phyloP scores from a whole-genome alignment of 176 grass and related monocot species.

The Carex pumila region DNA sequence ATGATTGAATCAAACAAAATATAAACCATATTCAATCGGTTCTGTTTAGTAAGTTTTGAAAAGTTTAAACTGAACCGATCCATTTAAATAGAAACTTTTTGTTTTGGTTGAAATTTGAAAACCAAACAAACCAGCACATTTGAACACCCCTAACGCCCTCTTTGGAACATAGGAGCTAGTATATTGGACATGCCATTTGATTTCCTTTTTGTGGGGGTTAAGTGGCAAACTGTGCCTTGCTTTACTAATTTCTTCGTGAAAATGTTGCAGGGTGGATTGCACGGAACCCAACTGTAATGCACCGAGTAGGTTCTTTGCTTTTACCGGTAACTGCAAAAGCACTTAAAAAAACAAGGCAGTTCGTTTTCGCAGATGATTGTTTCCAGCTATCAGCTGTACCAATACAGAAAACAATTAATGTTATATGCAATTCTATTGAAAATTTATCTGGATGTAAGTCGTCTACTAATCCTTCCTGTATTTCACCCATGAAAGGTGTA shows the following conservation, averaged over 20 bases:
- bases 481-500: neutral
- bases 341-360: slow-evolving; percentile 46
- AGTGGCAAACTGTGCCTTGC: neutral
- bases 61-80: too few relatives aligned
- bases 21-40: too few relatives aligned
- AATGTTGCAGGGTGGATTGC: slow-evolving; percentile 73
- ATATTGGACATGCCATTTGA: neutral
- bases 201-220: neutral
- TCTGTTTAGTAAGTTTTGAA: too few relatives aligned
- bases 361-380: slow-evolving; percentile 87
- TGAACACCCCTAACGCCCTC: neutral
- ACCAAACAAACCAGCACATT: too few relatives aligned
- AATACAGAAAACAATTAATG: slow-evolving; percentile 61
- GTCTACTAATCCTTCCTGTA: neutral
- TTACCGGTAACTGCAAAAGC: slow-evolving; percentile 47
- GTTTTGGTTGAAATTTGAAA: too few relatives aligned
- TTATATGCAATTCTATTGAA: slow-evolving; percentile 62
- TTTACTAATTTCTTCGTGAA: neutral
- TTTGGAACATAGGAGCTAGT: neutral
- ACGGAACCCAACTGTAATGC: slow-evolving; percentile 63
- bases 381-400: slow-evolving; percentile 57
- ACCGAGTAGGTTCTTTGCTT: slow-evolving; percentile 60
- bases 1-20: too few relatives aligned
- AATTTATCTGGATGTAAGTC: slow-evolving; percentile 37
- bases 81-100: too few relatives aligned